phyloP scores from a whole-genome alignment of 2,329 filamentous ascomycete species.

The Pseudocercospora ulei region DNA sequence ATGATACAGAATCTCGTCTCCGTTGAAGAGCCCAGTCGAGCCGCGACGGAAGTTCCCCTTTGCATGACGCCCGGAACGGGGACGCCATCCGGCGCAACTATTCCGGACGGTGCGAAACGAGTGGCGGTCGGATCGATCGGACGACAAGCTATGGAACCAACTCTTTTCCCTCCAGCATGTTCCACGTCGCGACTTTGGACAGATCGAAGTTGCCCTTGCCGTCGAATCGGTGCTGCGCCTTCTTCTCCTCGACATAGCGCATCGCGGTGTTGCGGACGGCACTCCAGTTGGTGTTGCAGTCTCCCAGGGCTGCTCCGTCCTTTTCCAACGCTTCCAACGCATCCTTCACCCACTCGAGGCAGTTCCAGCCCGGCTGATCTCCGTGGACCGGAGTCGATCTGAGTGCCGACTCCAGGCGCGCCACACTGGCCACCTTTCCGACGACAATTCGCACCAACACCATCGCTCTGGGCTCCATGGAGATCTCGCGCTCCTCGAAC shows the following conservation, averaged over 20 bases:
- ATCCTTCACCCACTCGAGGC: conserved; percentile 40
- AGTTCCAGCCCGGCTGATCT: conserved; percentile 39
- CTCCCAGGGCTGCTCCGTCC: conserved; percentile 34
- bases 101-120: no score
- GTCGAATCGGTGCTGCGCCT: conserved; percentile 38
- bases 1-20: no score
- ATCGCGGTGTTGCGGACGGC: conserved; percentile 35
- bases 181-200: conserved; percentile 33
- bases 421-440: no score
- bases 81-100: no score
- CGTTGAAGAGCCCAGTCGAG: no score
- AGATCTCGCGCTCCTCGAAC: no score
- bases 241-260: conserved; percentile 37
- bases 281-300: conserved; percentile 32
- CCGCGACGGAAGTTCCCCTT: conserved; percentile 25
- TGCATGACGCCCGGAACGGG: no score
- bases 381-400: no score
- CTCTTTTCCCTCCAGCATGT: conserved; percentile 24
- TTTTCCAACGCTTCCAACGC: conserved; percentile 31
- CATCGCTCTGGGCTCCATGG: no score
- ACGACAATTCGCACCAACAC: no score
- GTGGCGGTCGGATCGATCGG: no score
- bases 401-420: no score
- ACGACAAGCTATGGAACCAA: conserved; percentile 1
- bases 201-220: conserved; percentile 31